Conservation (phyloP, 352 stramenopile genomes). For the Phytopythium montanum region DNA sequence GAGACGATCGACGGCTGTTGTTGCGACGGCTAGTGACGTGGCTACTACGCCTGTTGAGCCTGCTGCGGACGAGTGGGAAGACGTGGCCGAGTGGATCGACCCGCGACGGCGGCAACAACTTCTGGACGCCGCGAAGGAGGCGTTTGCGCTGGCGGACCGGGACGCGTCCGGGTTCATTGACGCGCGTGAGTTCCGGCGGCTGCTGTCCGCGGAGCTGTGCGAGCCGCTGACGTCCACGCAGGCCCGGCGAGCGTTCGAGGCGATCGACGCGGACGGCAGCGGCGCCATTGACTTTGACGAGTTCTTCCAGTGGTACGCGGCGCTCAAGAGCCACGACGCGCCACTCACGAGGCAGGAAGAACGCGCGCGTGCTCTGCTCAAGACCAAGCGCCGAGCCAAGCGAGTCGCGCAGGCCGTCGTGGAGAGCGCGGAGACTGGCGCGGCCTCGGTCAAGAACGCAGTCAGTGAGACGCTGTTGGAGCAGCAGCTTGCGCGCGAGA, state of each 20-base stretch:
- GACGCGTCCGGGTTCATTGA: constrained; percentile 39
- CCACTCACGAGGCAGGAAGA: constrained; percentile 27
- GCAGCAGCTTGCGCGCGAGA: constrained; percentile 26
- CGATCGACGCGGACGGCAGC: constrained; percentile 34
- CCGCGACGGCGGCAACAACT: constrained; percentile 35
- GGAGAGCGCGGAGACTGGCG: constrained; percentile 8
- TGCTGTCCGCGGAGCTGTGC: constrained; percentile 34
- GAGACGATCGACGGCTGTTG: not conserved
- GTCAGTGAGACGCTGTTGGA: constrained; percentile 16
- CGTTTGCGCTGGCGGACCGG: constrained; percentile 28
- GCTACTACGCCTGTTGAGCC: not conserved
- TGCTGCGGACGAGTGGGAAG: constrained; percentile 13
- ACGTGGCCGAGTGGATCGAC: constrained; percentile 36
- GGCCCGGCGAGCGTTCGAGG: constrained; percentile 23
- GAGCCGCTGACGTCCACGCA: constrained; percentile 32
- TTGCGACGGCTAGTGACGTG: not conserved
- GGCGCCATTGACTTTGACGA: constrained; percentile 45
- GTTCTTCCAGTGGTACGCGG: constrained; percentile 49
- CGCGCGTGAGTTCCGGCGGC: constrained; percentile 25
- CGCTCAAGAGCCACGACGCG: constrained; percentile 45
- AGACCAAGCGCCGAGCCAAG: constrained; percentile 26
- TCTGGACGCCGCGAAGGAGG: constrained; percentile 20
- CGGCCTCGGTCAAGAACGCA: constrained; percentile 18
- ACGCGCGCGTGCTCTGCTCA: constrained; percentile 25
- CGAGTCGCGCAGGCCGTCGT: constrained; percentile 17